Conservation (phyloP, 306 rosid species). For the Vigna mungo region DNA sequence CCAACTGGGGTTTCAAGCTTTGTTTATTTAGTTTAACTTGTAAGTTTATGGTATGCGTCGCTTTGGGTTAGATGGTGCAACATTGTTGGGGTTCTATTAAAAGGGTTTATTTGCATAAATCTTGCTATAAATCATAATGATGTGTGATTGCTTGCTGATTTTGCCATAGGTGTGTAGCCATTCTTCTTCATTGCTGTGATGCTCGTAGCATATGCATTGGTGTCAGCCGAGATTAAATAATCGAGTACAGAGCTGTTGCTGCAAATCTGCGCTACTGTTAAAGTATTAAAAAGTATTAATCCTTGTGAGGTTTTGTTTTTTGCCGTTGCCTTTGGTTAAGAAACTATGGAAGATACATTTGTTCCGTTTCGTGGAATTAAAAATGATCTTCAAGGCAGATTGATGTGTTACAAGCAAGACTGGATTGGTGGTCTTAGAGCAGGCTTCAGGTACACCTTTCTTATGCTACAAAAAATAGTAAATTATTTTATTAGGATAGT, state of each 20-base stretch:
- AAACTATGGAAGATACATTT: conserved; percentile 74
- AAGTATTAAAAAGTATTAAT: conserved; percentile 17
- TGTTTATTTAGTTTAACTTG: conserved; percentile 11
- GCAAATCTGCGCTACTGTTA: conserved; percentile 32
- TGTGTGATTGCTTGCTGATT: conserved; percentile 3
- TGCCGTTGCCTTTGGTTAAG: neutral
- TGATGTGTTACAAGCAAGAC: conserved; percentile 75
- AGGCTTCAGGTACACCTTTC: conserved; percentile 65
- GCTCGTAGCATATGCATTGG: conserved; percentile 19
- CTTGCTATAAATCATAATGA: conserved; percentile 4
- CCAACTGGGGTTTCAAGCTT: conserved; percentile 27
- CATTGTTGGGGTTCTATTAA: neutral
- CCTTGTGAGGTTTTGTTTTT: conserved; percentile 1
- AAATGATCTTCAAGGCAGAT: conserved; percentile 65
- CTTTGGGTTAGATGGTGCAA: conserved; percentile 20
- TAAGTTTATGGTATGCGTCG: neutral
- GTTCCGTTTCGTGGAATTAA: conserved; percentile 76
- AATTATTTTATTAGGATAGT: neutral
- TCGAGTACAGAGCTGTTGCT: conserved; percentile 32
- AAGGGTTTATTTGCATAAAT: neutral
- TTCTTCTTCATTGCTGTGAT: conserved; percentile 13
- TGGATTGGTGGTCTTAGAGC: conserved; percentile 72
- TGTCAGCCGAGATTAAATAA: conserved; percentile 23
- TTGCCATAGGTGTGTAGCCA: conserved; percentile 5
- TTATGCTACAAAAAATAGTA: neutral